Percentiles rank a stretch among this genome's conserved stretches.
Conservation (phyloP, 768 basidiomycete species). For the Melanogaster broomeanus region DNA sequence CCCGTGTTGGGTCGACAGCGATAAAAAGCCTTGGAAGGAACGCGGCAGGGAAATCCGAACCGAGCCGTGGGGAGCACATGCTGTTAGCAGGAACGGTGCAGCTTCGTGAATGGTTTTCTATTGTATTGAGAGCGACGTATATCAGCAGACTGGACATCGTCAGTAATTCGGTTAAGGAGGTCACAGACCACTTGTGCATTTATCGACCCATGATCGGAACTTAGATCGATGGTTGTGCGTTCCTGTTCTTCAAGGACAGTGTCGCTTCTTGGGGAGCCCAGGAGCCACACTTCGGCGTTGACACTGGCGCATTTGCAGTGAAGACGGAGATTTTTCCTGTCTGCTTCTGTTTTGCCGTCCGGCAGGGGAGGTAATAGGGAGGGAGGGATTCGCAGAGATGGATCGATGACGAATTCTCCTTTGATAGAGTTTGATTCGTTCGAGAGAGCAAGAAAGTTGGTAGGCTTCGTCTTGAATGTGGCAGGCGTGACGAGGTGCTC, state of each 20-base stretch:
- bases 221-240: constrained; percentile 24
- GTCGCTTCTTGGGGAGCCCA: constrained; percentile 10
- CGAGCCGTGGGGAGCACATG: constrained; percentile 8
- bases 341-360: constrained; percentile 35
- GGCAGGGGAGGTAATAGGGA: constrained; percentile 41
- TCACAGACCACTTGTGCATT: constrained; percentile 18
- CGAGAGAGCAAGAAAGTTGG: constrained; percentile 22
- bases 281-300: constrained; percentile 41
- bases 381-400: constrained; percentile 40
- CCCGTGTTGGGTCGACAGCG: constrained; percentile 18
- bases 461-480: constrained; percentile 28
- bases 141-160: not conserved
- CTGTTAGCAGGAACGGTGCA: constrained; percentile 18
- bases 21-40: constrained; percentile 22
- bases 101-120: constrained; percentile 16
- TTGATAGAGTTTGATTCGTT: constrained; percentile 7
- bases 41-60: constrained; percentile 18
- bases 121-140: not conserved
- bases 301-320: constrained; percentile 36
- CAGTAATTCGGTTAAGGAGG: not conserved
- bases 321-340: constrained; percentile 41
- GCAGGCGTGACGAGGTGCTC: not conserved
- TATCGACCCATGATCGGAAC: constrained; percentile 17
- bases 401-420: constrained; percentile 45
- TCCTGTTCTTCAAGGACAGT: constrained; percentile 1